Percentiles rank a stretch among this genome's conserved stretches.
phyloP scores from a whole-genome alignment of 768 basidiomycete species.

The Multifurca ochricompacta region DNA sequence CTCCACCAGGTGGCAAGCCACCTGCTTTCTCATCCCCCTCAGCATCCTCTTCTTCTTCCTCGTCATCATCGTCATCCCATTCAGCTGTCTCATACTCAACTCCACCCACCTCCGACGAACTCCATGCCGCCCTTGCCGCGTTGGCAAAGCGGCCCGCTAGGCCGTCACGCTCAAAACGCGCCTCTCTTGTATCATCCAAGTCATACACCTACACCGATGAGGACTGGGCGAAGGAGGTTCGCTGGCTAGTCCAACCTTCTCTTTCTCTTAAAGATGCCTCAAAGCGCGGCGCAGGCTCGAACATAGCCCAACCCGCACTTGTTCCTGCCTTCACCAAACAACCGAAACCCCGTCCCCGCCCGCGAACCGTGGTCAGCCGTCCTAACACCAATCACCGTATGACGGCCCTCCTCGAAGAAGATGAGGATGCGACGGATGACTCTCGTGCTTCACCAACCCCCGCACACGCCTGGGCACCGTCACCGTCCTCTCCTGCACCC shows the following conservation, averaged over 20 bases:
- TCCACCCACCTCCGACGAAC: conserved; percentile 20
- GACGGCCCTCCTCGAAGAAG: conserved; percentile 35
- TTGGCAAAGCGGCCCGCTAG: background rate
- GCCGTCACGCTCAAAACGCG: background rate
- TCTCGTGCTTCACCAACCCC: background rate
- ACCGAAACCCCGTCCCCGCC: conserved; percentile 17
- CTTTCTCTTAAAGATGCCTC: conserved; percentile 3
- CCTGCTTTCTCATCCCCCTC: no score
- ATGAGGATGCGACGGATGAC: conserved; percentile 29
- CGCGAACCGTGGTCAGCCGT: conserved; percentile 19
- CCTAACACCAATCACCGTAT: conserved; percentile 26
- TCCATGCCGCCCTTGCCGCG: background rate
- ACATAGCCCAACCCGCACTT: background rate
- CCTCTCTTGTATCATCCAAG: conserved; percentile 12
- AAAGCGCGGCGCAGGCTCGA: conserved; percentile 12
- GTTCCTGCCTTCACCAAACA: background rate
- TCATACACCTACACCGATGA: conserved; percentile 40
- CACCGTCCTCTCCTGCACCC: conserved; percentile 19
- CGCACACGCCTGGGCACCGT: conserved; percentile 19
- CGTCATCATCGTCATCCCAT: background rate
- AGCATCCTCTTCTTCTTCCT: conserved; percentile 20
- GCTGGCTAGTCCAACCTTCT: conserved; percentile 47
- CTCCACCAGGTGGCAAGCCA: conserved; percentile 2
- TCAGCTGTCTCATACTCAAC: conserved; percentile 12
- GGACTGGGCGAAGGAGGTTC: conserved; percentile 62